Base-by-base conservation (phyloP, 371 early-diverging fungal genomes). In the Lichtheimia hyalospora region DNA sequence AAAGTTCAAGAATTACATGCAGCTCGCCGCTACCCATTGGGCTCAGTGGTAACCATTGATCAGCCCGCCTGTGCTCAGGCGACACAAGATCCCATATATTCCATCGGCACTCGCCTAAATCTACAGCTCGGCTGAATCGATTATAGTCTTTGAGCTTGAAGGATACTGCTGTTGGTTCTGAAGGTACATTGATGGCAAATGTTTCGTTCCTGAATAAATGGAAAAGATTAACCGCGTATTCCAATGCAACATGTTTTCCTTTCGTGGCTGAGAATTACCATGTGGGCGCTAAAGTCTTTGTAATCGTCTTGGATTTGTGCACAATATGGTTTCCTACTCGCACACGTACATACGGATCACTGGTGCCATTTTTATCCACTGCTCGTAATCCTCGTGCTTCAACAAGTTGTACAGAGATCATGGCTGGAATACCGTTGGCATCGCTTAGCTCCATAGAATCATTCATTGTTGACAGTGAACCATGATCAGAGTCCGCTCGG, bases 221-320 rank as follows among this genome's bases (percentile, higher is more conserved):
- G 10, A 7, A 2, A 46, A 21, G 3, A 46, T 21, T 7, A 21
- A 14, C 46, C 3, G n/a, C n/a, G n/a, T n/a, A n/a, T n/a, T n/a
- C n/a, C 5, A 5, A 25, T 25, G 46, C 21, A 20, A 5, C 46
- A 46, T 46, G 18, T 21, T 21, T 21, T 7, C 27, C 50, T 15
- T 7, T 6, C 34, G 34, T 34, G 34, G 34, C 34, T 34, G 34
- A 34, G 34, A 34, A 8, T 10, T 56, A 80, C 73, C 94, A 96
- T 52, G 64, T 64, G 0, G 94, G 95, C 23, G 81, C 70, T 5
- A 86, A 58, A 3, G 88, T 86, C 68, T 91, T 90, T 73, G 88
- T 86, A 24, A 87, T 79, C 18, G 87, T 87, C 58, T 84, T 85
- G 15, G 94, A 92, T 66, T 91, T 92, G 64, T 81, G 67, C 20